Evolutionary conservation across 2,329 filamentous ascomycete species (phyloP).

Genomic region (Pseudofabraea citricarpa): DNA sequence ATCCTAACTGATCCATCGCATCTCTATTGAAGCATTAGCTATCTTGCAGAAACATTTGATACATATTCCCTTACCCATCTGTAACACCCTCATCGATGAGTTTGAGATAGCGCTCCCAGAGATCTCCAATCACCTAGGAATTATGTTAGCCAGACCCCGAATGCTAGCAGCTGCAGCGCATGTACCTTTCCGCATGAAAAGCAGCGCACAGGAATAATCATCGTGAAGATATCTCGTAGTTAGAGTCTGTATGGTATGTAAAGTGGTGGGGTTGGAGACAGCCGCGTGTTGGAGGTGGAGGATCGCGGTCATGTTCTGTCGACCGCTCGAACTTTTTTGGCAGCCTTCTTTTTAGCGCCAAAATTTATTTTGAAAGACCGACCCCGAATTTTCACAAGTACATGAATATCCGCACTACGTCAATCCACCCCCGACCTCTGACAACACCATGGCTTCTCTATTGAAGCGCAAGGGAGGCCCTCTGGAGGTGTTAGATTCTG

Average conservation of each 20-base stretch:
- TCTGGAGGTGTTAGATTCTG: slow-evolving; percentile 21
- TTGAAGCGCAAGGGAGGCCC: slow-evolving; percentile 31
- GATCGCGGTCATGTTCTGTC: neutral
- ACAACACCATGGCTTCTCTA: slow-evolving; percentile 28
- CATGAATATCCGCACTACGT: neutral
- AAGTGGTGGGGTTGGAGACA: no score
- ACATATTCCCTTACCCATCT: slow-evolving; percentile 74
- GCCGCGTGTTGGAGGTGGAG: slow-evolving; percentile 1
- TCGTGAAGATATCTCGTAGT: slow-evolving; percentile 40
- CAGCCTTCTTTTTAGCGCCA: slow-evolving; percentile 6
- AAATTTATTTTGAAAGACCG: slow-evolving; percentile 10
- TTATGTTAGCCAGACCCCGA: slow-evolving; percentile 10
- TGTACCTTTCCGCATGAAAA: slow-evolving; percentile 97
- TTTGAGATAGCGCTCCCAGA: slow-evolving; percentile 94
- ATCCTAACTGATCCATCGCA: slow-evolving; percentile 90
- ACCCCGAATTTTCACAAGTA: slow-evolving; percentile 7
- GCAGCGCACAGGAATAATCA: slow-evolving; percentile 98
- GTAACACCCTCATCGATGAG: slow-evolving; percentile 73
- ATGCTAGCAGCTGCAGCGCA: slow-evolving; percentile 8
- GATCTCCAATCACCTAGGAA: slow-evolving; percentile 82
- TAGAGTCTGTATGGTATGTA: no score
- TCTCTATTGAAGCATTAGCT: slow-evolving; percentile 61
- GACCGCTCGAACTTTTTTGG: slow-evolving; percentile 1
- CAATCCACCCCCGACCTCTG: slow-evolving; percentile 21
- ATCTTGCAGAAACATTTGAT: slow-evolving; percentile 8